A percentile compares a stretch with the other conserved stretches of the same genome.
phyloP scores from a whole-genome alignment of 805 yeast genomes.

The Candida ficus region DNA sequence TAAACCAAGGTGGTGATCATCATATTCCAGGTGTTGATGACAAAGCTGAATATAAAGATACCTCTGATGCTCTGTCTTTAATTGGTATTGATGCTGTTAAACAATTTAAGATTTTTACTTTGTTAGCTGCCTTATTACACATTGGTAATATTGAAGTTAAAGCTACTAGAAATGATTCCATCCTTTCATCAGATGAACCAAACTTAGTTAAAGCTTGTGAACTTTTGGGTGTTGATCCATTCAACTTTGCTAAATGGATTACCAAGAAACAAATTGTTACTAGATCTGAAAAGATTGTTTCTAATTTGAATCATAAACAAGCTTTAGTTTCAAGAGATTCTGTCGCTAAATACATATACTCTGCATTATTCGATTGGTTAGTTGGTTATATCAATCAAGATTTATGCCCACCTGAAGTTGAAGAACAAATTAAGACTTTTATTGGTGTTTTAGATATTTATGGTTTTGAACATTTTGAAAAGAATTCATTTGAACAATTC shows the following conservation, averaged over 20 bases:
- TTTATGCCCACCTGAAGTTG: slow-evolving; percentile 70
- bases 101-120: slow-evolving; percentile 66
- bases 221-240: slow-evolving; percentile 73
- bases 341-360: slow-evolving; percentile 90
- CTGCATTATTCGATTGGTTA: slow-evolving; percentile 93
- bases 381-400: slow-evolving; percentile 79
- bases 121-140: slow-evolving; percentile 85
- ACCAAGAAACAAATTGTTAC: slow-evolving; percentile 88
- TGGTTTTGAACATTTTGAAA: slow-evolving; percentile 94
- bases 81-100: slow-evolving; percentile 64
- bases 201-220: slow-evolving; percentile 77
- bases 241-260: slow-evolving; percentile 80
- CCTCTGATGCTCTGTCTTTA: slow-evolving; percentile 68
- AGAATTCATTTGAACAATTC: slow-evolving; percentile 93
- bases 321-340: slow-evolving; percentile 93
- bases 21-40: slow-evolving; percentile 78
- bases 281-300: slow-evolving; percentile 86
- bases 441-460: slow-evolving; percentile 97
- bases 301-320: slow-evolving; percentile 76
- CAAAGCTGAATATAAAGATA: slow-evolving; percentile 65
- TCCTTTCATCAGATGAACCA: slow-evolving; percentile 81
- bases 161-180: slow-evolving; percentile 80
- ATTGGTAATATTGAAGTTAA: slow-evolving; percentile 88
- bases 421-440: slow-evolving; percentile 56
- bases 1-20: slow-evolving; percentile 84